Percentiles rank a stretch among this genome's conserved stretches.
Evolutionary conservation across 225 moss, liverwort and hornwort species (phyloP).

Genomic region (Lunularia cruciata): DNA sequence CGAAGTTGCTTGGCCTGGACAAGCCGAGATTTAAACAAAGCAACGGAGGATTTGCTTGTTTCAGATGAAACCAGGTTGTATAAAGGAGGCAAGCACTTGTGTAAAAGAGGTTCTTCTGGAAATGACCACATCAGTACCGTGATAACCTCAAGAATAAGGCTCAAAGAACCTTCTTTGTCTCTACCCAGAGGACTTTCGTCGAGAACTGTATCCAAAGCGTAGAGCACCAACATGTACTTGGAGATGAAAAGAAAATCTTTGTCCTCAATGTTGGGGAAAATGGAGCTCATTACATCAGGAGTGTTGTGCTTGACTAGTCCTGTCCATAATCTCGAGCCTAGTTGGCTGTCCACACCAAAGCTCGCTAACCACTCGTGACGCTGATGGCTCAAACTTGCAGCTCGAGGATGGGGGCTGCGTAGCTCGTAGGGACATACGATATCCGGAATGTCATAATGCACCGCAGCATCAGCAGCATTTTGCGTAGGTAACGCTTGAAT

Average conservation of each 20-base stretch:
- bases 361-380: not conserved
- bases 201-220: not conserved
- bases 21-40: not conserved
- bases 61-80: slow-evolving; percentile 1
- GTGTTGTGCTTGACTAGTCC: not conserved
- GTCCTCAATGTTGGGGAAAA: not conserved
- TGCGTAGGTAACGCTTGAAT: too few relatives aligned
- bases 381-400: not conserved
- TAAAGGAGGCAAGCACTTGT: not conserved
- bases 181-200: not conserved
- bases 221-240: not conserved
- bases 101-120: not conserved
- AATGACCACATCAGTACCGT: not conserved
- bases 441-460: not conserved
- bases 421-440: not conserved
- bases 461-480: too few relatives aligned
- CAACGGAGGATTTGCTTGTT: not conserved
- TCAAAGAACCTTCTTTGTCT: not conserved
- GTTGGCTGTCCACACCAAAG: not conserved
- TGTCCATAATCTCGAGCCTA: not conserved
- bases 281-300: not conserved
- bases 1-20: not conserved
- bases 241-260: not conserved
- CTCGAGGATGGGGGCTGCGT: not conserved
- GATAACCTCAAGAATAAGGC: not conserved